Evolutionary conservation across 495 filamentous ascomycete species (phyloP).

Genomic region (Barbatosphaeria neglecta): DNA sequence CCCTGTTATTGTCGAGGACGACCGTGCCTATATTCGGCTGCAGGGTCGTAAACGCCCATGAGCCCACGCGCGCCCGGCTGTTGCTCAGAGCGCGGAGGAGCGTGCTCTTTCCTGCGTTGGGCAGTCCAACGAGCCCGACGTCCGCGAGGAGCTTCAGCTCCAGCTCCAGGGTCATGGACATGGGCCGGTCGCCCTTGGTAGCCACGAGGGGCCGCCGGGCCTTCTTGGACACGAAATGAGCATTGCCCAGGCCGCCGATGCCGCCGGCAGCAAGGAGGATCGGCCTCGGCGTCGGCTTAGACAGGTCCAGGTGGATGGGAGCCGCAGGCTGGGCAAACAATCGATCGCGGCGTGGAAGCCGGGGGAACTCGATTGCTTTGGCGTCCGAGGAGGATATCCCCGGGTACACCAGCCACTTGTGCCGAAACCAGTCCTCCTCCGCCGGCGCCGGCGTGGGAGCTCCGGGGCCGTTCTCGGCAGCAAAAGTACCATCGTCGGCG

Average conservation of each 20-base stretch:
- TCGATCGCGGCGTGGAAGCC: constrained; percentile 41
- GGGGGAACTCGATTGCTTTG: constrained; percentile 47
- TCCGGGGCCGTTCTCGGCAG: too few relatives aligned
- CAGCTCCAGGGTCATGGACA: constrained; percentile 68
- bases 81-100: constrained; percentile 76
- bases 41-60: constrained; percentile 95
- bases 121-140: constrained; percentile 85
- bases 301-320: constrained; percentile 74
- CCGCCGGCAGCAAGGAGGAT: constrained; percentile 86
- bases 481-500: too few relatives aligned
- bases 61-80: constrained; percentile 75
- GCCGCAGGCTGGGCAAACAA: constrained; percentile 52
- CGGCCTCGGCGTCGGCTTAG: constrained; percentile 65
- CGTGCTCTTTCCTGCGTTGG: constrained; percentile 94
- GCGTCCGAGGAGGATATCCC: constrained; percentile 56
- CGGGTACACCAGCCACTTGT: constrained; percentile 81
- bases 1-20: constrained; percentile 70
- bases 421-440: constrained; percentile 28
- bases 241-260: constrained; percentile 83
- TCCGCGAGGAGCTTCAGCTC: constrained; percentile 93
- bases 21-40: constrained; percentile 92
- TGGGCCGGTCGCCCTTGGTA: constrained; percentile 69
- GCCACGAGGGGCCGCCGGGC: constrained; percentile 71
- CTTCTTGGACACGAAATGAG: constrained; percentile 69
- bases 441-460: constrained; percentile 3